Percentiles rank a stretch among this genome's conserved stretches.
Conservation (phyloP, 2,329 filamentous ascomycete genomes). For the Colletotrichum horii region DNA sequence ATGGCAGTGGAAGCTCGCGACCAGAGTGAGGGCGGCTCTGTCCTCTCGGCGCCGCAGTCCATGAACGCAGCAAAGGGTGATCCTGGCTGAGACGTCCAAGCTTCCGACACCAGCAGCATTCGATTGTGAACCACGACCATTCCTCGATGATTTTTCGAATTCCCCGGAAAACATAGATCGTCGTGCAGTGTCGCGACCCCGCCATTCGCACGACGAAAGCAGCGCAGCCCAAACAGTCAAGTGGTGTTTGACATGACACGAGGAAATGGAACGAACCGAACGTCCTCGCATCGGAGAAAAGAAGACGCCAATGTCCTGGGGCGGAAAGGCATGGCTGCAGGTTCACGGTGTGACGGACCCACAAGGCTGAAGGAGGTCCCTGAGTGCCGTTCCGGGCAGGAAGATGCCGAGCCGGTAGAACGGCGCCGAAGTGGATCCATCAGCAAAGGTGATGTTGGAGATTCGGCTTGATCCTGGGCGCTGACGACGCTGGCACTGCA, state of each 20-base stretch:
- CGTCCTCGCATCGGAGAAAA: not conserved
- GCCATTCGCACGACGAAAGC: not conserved
- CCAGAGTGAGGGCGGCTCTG: not conserved
- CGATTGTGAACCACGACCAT: not conserved
- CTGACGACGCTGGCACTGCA: not conserved
- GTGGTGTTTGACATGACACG: not conserved
- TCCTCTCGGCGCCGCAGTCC: not conserved
- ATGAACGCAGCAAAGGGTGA: not conserved
- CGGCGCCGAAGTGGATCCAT: constrained; percentile 4
- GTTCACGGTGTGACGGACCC: not conserved
- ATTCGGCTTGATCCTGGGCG: not conserved
- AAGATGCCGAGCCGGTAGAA: constrained; percentile 15
- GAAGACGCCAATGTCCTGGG: not conserved
- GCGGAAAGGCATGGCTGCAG: not conserved
- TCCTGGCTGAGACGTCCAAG: not conserved
- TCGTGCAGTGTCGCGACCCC: not conserved
- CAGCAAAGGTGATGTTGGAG: not conserved
- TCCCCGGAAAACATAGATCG: not conserved
- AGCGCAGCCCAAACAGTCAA: not conserved
- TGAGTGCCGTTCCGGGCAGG: not conserved
- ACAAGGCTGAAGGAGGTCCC: constrained; percentile 13
- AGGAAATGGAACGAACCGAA: not conserved
- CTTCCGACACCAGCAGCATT: not conserved
- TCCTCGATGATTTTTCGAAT: not conserved
- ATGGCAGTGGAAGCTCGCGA: not conserved